Evolutionary conservation across 306 rosid species (phyloP).

Genomic region (Leucaena leucocephala): DNA sequence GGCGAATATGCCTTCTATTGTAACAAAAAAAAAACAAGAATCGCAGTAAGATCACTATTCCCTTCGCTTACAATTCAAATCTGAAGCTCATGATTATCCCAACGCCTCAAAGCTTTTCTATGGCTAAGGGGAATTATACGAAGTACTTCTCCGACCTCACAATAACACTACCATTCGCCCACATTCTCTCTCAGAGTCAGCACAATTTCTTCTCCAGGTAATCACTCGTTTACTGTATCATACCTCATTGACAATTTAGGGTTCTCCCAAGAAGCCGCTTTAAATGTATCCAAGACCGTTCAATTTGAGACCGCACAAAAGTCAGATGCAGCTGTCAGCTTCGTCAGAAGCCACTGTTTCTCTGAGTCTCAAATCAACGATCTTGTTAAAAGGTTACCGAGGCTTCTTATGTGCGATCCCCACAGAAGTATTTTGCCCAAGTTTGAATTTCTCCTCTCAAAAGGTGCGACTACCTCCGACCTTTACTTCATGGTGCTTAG

Average conservation of each 20-base stretch:
- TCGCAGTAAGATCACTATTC: background rate
- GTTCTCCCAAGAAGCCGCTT: background rate
- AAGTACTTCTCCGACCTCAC: background rate
- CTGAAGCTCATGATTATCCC: background rate
- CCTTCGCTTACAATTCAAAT: background rate
- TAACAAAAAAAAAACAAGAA: too few species aligned
- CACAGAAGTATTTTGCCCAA: background rate
- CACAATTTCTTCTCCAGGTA: background rate
- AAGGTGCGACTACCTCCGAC: too few species aligned
- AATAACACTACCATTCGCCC: background rate
- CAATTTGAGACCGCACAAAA: background rate
- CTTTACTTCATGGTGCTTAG: too few species aligned
- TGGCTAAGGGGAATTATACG: background rate
- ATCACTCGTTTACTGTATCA: background rate
- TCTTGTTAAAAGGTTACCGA: too few species aligned
- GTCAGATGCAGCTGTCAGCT: background rate
- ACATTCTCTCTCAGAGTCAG: background rate
- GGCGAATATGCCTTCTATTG: too few species aligned
- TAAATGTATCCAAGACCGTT: background rate
- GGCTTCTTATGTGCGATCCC: too few species aligned
- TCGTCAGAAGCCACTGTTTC: background rate
- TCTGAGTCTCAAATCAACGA: too few species aligned
- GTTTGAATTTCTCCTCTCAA: background rate
- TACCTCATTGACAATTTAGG: background rate
- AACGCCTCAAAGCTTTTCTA: background rate